A percentile compares a stretch with the other conserved stretches of the same genome.
Conservation (phyloP, 2,329 filamentous ascomycete species). For the Aspergillus eucalypticola region DNA sequence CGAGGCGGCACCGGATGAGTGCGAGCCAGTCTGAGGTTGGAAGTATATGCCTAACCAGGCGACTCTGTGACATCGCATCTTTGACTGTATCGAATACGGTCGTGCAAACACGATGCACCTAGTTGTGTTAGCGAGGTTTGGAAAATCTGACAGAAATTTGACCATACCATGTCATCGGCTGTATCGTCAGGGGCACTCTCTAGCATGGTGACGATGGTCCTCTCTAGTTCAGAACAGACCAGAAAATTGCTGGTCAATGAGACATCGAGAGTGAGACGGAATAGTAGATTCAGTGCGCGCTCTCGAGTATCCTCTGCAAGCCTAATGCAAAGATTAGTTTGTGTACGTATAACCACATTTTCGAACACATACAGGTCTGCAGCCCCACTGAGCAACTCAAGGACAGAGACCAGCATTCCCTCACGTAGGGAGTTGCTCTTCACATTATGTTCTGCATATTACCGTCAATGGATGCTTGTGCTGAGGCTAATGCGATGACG, state of each 20-base stretch:
- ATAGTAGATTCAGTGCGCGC: constrained; percentile 33
- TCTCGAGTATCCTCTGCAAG: constrained; percentile 35
- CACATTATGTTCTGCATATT: constrained; percentile 15
- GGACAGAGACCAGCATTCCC: constrained; percentile 34
- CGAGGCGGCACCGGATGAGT: constrained; percentile 44
- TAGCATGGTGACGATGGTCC: constrained; percentile 34
- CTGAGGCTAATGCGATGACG: neutral
- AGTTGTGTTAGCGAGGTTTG: constrained; percentile 13
- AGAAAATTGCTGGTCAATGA: constrained; percentile 31
- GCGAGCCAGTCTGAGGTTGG: constrained; percentile 40
- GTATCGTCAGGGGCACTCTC: constrained; percentile 25
- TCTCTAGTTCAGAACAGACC: constrained; percentile 36
- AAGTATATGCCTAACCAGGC: constrained; percentile 42
- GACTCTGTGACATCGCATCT: constrained; percentile 41
- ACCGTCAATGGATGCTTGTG: constrained; percentile 1
- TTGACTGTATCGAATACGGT: constrained; percentile 37
- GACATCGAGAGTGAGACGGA: constrained; percentile 41
- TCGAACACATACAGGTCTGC: constrained; percentile 31
- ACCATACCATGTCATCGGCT: constrained; percentile 26
- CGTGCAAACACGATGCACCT: constrained; percentile 34
- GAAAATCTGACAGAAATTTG: neutral
- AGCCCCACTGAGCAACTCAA: constrained; percentile 35
- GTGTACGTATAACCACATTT: neutral
- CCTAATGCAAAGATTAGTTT: constrained; percentile 27
- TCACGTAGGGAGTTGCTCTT: constrained; percentile 18